A percentile compares a stretch with the other conserved stretches of the same genome.
phyloP scores from a whole-genome alignment of 1,139 yeast species.

The Yamadazyma friedrichii region DNA sequence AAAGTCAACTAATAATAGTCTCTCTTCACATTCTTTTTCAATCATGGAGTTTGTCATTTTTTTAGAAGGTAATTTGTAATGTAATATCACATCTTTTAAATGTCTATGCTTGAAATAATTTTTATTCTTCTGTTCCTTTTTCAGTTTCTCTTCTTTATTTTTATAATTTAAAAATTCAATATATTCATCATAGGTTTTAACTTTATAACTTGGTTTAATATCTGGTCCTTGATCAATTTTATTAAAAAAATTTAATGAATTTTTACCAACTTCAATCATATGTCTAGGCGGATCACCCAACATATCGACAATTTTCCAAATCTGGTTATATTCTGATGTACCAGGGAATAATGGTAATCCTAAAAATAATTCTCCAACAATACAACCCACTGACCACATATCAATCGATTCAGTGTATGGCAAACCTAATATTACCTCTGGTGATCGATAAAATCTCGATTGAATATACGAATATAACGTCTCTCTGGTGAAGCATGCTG shows the following conservation, averaged over 20 bases:
- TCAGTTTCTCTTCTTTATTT: conserved; percentile 48
- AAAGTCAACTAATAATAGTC: conserved; percentile 75
- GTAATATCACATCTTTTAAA: conserved; percentile 70
- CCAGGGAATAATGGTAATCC: conserved; percentile 97
- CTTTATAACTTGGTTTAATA: conserved; percentile 28
- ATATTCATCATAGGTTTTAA: conserved; percentile 37
- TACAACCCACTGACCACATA: conserved; percentile 98
- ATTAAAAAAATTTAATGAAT: conserved; percentile 67
- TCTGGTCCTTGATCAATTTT: conserved; percentile 32
- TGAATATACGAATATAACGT: conserved; percentile 93
- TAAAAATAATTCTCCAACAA: conserved; percentile 86
- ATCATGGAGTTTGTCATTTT: conserved; percentile 65
- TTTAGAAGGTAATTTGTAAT: conserved; percentile 70
- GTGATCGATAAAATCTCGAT: conserved; percentile 92
- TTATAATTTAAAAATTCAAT: conserved; percentile 33
- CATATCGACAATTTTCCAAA: conserved; percentile 78
- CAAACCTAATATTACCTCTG: conserved; percentile 89
- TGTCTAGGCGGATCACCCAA: conserved; percentile 88
- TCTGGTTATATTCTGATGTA: conserved; percentile 87
- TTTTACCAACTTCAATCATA: conserved; percentile 96
- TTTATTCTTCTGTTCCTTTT: conserved; percentile 76
- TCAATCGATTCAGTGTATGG: conserved; percentile 92
- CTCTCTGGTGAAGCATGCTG: conserved; percentile 90
- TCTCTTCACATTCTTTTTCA: conserved; percentile 70
- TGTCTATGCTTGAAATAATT: conserved; percentile 77